Percentiles rank a stretch among this genome's conserved stretches.
Conservation (phyloP, 257 asterid species). For the Gentiana straminea region DNA sequence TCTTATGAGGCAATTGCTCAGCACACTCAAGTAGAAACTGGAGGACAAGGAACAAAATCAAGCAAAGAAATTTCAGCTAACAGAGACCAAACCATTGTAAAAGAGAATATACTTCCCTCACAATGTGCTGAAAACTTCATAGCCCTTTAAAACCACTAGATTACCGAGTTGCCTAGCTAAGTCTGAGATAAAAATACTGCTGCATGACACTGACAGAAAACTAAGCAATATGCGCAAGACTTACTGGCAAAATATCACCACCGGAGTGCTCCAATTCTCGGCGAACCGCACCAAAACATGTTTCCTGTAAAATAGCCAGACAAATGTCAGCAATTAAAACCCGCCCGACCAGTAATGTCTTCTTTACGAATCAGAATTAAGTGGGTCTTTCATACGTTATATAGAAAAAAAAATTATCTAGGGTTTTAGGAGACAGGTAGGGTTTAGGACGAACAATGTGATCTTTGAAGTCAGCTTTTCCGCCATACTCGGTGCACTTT, state of each 20-base stretch:
- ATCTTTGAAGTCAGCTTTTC: slow-evolving; percentile 67
- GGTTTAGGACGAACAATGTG: slow-evolving; percentile 51
- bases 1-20: slow-evolving; percentile 96
- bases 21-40: slow-evolving; percentile 95
- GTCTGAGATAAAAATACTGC: too few species aligned
- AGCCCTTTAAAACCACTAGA: too few species aligned
- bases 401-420: slow-evolving; percentile 11
- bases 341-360: not conserved
- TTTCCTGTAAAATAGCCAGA: slow-evolving; percentile 43
- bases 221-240: slow-evolving; percentile 5
- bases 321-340: not conserved
- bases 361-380: too few species aligned
- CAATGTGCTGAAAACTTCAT: too few species aligned
- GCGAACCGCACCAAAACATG: slow-evolving; percentile 78
- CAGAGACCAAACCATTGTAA: too few species aligned
- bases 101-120: too few species aligned
- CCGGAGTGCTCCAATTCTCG: slow-evolving; percentile 69
- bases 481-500: slow-evolving; percentile 82
- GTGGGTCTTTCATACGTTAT: too few species aligned
- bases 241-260: slow-evolving; percentile 48
- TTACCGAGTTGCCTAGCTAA: too few species aligned
- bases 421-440: slow-evolving; percentile 22
- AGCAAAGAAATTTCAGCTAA: not conserved
- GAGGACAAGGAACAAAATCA: slow-evolving; percentile 11
- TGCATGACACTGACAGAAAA: too few species aligned